Conservation (phyloP, 352 stramenopile species). For the Phytophthora pseudosyringae region DNA sequence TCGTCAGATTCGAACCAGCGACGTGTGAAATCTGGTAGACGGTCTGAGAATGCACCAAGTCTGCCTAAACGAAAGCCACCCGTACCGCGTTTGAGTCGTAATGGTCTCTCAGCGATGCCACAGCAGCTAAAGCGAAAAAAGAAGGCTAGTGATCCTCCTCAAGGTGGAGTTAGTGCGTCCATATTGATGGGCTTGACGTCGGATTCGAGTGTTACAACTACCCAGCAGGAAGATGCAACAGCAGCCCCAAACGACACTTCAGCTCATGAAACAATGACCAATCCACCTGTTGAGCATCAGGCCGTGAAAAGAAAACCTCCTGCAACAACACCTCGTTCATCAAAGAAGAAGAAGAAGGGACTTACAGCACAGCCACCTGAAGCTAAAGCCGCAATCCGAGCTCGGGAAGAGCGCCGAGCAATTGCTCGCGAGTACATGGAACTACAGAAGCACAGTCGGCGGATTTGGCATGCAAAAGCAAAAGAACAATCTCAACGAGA, state of each 20-base stretch:
- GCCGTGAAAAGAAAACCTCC: constrained; percentile 21
- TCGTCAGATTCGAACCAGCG: not conserved
- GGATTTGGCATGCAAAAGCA: constrained; percentile 39
- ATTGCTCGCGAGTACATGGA: constrained; percentile 73
- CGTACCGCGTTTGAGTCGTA: constrained; percentile 57
- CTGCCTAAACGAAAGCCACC: constrained; percentile 55
- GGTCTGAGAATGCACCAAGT: constrained; percentile 1
- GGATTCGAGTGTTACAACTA: not conserved
- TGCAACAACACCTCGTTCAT: constrained; percentile 5
- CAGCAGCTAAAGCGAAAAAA: constrained; percentile 14
- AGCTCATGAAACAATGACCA: not conserved
- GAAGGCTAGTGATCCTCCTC: constrained; percentile 9
- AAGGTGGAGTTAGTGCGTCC: constrained; percentile 30
- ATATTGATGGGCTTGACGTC: constrained; percentile 26
- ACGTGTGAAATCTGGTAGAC: not conserved
- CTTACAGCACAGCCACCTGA: not conserved
- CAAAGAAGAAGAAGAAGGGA: constrained; percentile 24
- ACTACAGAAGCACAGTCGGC: constrained; percentile 62
- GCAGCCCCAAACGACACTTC: not conserved
- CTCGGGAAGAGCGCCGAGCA: constrained; percentile 53
- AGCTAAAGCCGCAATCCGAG: constrained; percentile 19
- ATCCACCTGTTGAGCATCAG: not conserved
- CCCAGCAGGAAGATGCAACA: not conserved
- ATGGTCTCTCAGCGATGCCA: constrained; percentile 3
- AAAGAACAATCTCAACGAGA: constrained; percentile 47